Base-by-base conservation (phyloP, 768 basidiomycete species). In the Serendipita sp. region DNA sequence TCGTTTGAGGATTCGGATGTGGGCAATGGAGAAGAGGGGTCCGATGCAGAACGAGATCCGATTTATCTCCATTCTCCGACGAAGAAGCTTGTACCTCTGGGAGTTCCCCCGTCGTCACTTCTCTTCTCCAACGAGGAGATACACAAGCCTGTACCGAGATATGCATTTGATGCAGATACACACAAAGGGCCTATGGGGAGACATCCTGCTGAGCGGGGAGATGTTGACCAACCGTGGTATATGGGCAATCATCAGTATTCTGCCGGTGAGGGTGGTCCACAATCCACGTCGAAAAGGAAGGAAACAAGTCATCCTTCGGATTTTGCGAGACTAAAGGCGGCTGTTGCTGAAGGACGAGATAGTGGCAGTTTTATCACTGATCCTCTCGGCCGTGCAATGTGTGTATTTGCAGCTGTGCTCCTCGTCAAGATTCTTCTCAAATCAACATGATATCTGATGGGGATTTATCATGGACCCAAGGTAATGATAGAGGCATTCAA, bases 341-440 rank as follows among this genome's bases (percentile, higher is more conserved):
- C 53, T n/a, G 30, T 58, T 20, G 33, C 24, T 0, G 53, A 58
- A 22, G 53, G 28, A 20, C 22, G 28, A 31, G 31, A 58, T 13
- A 28, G 9, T 13, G 20, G 9, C 17, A 33, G 53, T n/a, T 24
- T 58, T n/a, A n/a, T 58, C 24, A 26, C 53, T 34, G 53, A 58
- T 58, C 53, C 53, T n/a, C 24, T 58, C 30, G 53, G 53, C 26
- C 24, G 53, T n/a, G 53, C 53, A n/a, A 22, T 58, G 24, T 58
- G 53, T 24, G 53, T 58, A 9, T 24, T 58, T 24, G 53, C 24
- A 4, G 53, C 30, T 11, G 53, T 58, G 5, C 4, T 58, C 17
- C 31, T 58, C 24, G 24, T 58, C 17, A 58, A 58, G 26, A 58
- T 58, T 22, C 33, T 58, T n/a, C 53, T 58, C 20, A 58, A 58